Evolutionary conservation across 495 filamentous ascomycete genomes (phyloP), one percentile per base, ranked within the genome.

Genomic region (Ascodesmis nigricans): DNA sequence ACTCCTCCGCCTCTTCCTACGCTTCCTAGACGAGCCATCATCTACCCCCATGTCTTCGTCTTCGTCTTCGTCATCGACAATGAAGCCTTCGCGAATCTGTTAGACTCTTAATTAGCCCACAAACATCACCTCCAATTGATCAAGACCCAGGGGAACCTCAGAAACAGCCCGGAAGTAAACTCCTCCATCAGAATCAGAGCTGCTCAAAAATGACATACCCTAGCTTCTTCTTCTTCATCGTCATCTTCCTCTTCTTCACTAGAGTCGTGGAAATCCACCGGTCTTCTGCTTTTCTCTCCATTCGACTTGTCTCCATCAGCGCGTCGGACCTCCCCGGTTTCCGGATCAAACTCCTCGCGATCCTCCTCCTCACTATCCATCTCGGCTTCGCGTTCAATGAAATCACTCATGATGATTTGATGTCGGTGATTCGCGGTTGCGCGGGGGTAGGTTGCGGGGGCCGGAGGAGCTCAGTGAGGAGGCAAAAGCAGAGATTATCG

Each of bases 171-270:
- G n/a, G n/a, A n/a, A n/a, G n/a, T 90, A 47, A 16, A 36, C 25
- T 41, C 37, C 39, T 13, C 31, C 39, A 27, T 50, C 36, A 44
- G 47, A 42, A 41, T 13, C 3, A 17, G 6, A 8, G 25, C 14
- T 23, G 38, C 2, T 14, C 7, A 30, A 11, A 25, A 21, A 21
- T 30, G 24, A 28, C 14, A 20, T 53, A 67, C 65, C 49, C 59
- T 58, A 32, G 57, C 50, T 35, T 66, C 71, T 43, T 78, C 76
- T 42, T 82, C 78, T 44, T 95, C 87, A 21, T 97, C 83, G 39
- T 91, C 83, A 19, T 93, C 87, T 8, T 93, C 87, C 29, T 93
- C 87, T 49, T 97, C 87, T 39, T 91, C 84, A 42, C 78, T 90
- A 14, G 79, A 90, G 55, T 93, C 83, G 47, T 82, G 67, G 0